Conservation (phyloP, 352 stramenopile genomes). For the Phytophthora pini region DNA sequence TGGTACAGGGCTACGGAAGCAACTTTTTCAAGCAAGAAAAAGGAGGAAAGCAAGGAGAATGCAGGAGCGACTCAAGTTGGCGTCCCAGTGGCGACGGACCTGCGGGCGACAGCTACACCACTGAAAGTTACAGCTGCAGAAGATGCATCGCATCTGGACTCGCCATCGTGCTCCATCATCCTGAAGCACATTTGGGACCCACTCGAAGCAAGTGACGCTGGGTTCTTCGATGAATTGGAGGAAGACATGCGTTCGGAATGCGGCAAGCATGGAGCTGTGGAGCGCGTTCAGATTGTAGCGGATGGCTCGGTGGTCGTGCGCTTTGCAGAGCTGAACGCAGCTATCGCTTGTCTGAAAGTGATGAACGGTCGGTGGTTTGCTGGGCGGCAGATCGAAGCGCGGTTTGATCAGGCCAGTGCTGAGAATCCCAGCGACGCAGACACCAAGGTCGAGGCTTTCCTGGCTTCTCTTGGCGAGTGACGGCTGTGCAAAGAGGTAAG, state of each 20-base stretch:
- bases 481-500: background rate
- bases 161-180: constrained; percentile 72
- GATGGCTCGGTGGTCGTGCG: constrained; percentile 70
- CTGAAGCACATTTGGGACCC: constrained; percentile 71
- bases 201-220: constrained; percentile 45
- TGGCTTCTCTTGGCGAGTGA: constrained; percentile 67
- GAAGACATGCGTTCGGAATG: constrained; percentile 82
- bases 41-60: constrained; percentile 15
- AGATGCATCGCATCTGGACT: constrained; percentile 28
- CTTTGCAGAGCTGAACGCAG: constrained; percentile 55
- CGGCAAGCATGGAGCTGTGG: constrained; percentile 66
- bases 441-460: constrained; percentile 79
- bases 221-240: constrained; percentile 80
- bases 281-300: constrained; percentile 69
- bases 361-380: constrained; percentile 86
- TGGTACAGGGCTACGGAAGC: constrained; percentile 49
- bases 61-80: background rate
- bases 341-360: constrained; percentile 75
- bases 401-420: constrained; percentile 61
- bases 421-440: constrained; percentile 70
- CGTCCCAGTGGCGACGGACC: background rate
- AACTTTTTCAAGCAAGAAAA: constrained; percentile 51
- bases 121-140: background rate
- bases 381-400: constrained; percentile 66
- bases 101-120: background rate